Base-by-base conservation (phyloP, 768 basidiomycete genomes). In the Porpolomopsis calyptriformis region DNA sequence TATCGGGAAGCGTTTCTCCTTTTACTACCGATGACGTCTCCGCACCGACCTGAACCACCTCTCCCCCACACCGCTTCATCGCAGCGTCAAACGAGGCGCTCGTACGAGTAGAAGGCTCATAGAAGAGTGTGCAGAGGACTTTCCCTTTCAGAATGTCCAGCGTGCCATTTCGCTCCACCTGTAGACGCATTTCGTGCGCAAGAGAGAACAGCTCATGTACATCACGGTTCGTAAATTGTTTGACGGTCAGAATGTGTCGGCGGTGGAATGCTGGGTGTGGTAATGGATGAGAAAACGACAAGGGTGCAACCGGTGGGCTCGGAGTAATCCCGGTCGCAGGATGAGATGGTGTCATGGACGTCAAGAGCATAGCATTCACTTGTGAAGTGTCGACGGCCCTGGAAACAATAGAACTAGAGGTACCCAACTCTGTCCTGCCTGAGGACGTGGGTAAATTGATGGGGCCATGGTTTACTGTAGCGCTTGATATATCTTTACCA, bases 41-140 rank as follows among this genome's bases (percentile, higher is more conserved):
- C 2, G 77, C 77, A 34, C 75, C 76, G 46, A 97, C 76, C 46
- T 84, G 75, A n/a, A 96, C 82, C 31, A 97, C 94, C 56, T 93
- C 80, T 16, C 96, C 96, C 22, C 96, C 96, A 56, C 91, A 91
- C 41, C 96, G 80, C 63, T 96, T 94, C 96, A 98, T 99, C 9
- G 96, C 96, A 2, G 94, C 85, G 60, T 99, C 94, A 57, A 99
- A 99, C 7, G 94, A 97, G 3, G 85, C 76, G 51, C 88, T 91
- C 2, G 96, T 99, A 26, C 96, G 76, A 2, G 96, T 99, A 2
- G 92, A 96, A 1, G 94, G 88, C 61, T 99, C 96, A 62, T 91
- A 99, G 73, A 99, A 99, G 29, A 93, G 61, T 18, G 82, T 92
- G 59, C 85, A 90, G 4, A 99, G 74, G 1, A 99, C 82, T 49